Evolutionary conservation across 129 eudicot species (phyloP), one percentile per base, ranked within the genome.

Genomic region (Helianthus annuus): DNA sequence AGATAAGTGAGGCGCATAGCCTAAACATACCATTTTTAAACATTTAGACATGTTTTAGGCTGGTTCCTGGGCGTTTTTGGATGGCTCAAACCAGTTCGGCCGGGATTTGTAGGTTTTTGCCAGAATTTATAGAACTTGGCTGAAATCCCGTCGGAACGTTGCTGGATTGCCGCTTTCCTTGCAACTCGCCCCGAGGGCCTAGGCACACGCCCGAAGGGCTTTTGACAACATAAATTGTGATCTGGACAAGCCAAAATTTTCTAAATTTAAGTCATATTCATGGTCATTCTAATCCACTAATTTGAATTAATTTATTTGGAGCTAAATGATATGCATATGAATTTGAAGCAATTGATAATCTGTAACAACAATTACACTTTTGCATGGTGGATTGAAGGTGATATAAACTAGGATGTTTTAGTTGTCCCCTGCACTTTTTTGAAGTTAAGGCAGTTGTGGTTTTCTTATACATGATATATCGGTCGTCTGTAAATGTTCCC

Each of bases 231-330:
- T 42, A 42, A 9, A 42, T 42, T 42, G 46, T 67, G 74, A 56
- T 72, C 10, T 45, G 66, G 32, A 59, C 0, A 59, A 38, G 29
- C 68, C 76, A 29, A 32, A 13, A 4, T 46, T 48, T 27, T 72
- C 11, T 57, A 56, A 14, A 7, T 72, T 55, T 13, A 44, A 42
- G 39, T 57, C 59, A 44, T 38, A 42, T 24, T 57, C 34, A 10
- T 16, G 58, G 58, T 58, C 59, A 58, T 57, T 12, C 45, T 42
- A 9, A 40, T 27, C 7, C 13, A 22, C 19, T 54, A 1, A 55
- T 56, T 56, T 46, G 39, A 57, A 54, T 16, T 54, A 14, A 13
- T 46, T n/a, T 63, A 14, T 59, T 19, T 59, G 42, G 13, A 27
- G 6, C 17, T 59, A 10, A 29, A 19, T 17, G 61, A 55, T 22